Evolutionary conservation across 352 stramenopile species (phyloP).

Genomic region (Halophytophthora polymorphica): DNA sequence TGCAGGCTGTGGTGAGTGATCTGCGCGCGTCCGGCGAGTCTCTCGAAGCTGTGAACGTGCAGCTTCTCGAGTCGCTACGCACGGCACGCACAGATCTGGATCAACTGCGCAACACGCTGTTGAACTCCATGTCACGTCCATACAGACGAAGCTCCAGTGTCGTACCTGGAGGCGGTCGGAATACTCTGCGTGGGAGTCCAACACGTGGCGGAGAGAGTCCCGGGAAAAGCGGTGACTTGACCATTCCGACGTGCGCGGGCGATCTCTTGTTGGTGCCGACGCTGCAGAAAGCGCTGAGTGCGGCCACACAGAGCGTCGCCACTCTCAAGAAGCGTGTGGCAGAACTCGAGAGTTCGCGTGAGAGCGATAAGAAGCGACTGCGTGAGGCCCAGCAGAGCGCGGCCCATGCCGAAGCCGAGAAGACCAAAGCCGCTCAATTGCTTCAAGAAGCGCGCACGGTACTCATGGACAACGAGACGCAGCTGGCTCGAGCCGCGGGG

Average conservation of each 20-base stretch:
- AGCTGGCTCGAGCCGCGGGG: constrained; percentile 22
- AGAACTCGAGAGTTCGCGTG: constrained; percentile 28
- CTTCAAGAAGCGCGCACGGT: constrained; percentile 43
- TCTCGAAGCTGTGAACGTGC: constrained; percentile 46
- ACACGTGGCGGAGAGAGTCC: constrained; percentile 8
- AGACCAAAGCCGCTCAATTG: constrained; percentile 37
- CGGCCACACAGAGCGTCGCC: constrained; percentile 32
- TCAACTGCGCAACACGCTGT: constrained; percentile 51
- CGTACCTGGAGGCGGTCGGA: constrained; percentile 7
- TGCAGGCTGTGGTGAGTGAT: constrained; percentile 50
- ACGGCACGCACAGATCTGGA: constrained; percentile 38
- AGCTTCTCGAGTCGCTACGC: constrained; percentile 52
- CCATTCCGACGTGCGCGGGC: constrained; percentile 11
- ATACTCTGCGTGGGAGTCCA: neutral
- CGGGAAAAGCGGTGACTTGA: constrained; percentile 12
- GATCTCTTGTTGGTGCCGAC: constrained; percentile 33
- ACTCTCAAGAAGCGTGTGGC: constrained; percentile 36
- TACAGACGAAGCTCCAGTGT: constrained; percentile 13
- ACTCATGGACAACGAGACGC: constrained; percentile 35
- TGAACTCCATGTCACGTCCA: constrained; percentile 19
- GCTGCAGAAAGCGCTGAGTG: constrained; percentile 43
- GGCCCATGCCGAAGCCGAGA: constrained; percentile 34
- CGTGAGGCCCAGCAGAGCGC: constrained; percentile 31
- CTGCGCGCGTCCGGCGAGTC: constrained; percentile 43
- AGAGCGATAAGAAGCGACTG: constrained; percentile 23